Evolutionary conservation across 352 stramenopile species (phyloP), one percentile per base, ranked within the genome.

Genomic region (Phytopythium vexans): DNA sequence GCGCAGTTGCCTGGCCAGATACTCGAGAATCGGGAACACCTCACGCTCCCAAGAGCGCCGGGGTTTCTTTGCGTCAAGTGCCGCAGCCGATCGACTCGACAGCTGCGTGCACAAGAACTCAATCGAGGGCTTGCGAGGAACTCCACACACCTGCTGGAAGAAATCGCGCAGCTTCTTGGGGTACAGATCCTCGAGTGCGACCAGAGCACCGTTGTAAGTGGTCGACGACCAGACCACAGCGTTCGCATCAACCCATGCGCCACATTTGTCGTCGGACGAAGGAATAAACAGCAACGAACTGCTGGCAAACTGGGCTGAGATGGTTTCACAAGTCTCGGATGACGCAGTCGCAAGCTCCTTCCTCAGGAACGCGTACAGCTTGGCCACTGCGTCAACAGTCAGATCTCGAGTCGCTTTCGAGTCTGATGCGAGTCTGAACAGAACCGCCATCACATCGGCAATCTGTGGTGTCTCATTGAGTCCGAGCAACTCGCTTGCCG

Each of bases 101-200:
- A 88, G 53, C 31, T 57, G 62, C 38, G 72, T 55, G 41, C 65
- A 83, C 10, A 92, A 59, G 11, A 73, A 72, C 1, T 45, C 55
- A 10, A 83, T 60, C 4, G 77, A 85, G 0, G 77, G 80, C 51
- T 86, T 88, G n/a, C 59, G 57, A n/a, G 74, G 58, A 11, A 92
- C 70, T 14, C 78, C 76, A 48, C 72, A 88, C 6, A 92, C 48
- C 0, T 83, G 68, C 6, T 65, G 74, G 58, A 92, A 92, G 43
- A 92, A 92, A 6, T 58, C 47, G 8, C 68, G 67, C 4, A 91
- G 60, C 8, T 56, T 43, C 38, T 71, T 80, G 6, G 78, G 56
- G 51, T 91, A 92, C 8, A 77, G n/a, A 3, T 58, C 53, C 14
- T 89, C 72, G 32, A 92, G 52, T 33, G 67, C 52, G 8, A 68